phyloP scores from a whole-genome alignment of 768 basidiomycete species.

The Serendipita sp. region DNA sequence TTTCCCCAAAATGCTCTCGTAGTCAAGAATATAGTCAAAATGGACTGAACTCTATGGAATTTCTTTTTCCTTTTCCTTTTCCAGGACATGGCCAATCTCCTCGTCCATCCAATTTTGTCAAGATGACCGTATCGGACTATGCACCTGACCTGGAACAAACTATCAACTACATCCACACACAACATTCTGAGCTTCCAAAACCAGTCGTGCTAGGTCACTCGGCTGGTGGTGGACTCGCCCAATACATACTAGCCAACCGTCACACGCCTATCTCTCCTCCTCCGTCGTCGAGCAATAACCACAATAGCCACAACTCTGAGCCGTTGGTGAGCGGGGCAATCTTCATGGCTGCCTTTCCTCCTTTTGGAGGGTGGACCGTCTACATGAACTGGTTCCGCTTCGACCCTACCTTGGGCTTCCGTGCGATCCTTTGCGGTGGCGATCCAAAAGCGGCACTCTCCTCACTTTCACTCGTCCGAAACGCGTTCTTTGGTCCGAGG shows the following conservation, averaged over 20 bases:
- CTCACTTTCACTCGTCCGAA: not conserved
- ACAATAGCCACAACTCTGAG: not conserved
- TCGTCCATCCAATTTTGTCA: constrained; percentile 1
- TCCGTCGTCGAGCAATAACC: too few species aligned
- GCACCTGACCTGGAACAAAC: not conserved
- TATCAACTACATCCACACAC: not conserved
- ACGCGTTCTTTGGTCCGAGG: not conserved
- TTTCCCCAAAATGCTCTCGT: not conserved
- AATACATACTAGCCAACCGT: not conserved
- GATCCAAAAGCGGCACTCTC: not conserved
- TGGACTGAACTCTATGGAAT: too few species aligned
- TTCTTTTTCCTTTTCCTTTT: too few species aligned
- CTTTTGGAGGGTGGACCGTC: not conserved
- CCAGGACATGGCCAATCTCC: not conserved
- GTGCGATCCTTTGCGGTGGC: not conserved
- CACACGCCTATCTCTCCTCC: too few species aligned
- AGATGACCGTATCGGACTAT: not conserved
- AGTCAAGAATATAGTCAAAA: too few species aligned
- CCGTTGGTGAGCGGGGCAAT: not conserved
- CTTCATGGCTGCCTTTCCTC: not conserved
- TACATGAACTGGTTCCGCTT: not conserved
- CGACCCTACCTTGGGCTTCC: not conserved
- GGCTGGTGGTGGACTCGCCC: not conserved
- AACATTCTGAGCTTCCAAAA: not conserved
- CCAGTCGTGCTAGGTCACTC: not conserved